A percentile compares a stretch with the other conserved stretches of the same genome.
These are phyloP conservation scores for Avena atlantica DNA, from an alignment of 176 grass and related monocot genomes.

Conservation along the genomic window DNA sequence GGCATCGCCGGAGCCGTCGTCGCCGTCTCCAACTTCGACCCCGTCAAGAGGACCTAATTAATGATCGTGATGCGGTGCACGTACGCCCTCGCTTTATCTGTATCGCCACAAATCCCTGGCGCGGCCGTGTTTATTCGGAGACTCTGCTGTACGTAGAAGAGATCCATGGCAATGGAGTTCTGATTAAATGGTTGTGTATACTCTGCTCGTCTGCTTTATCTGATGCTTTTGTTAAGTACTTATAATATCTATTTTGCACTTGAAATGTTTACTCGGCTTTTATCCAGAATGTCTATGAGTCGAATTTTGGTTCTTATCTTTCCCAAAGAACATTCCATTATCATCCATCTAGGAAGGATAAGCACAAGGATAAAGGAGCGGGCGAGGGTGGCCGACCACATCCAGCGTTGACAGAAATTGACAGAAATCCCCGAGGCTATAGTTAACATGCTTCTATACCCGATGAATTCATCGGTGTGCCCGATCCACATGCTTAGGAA, in stretches of 20 bases:
- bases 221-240: not conserved
- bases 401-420: too few relatives aligned
- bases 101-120: conserved; percentile 14
- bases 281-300: too few relatives aligned
- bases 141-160: conserved; percentile 35
- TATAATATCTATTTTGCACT: not conserved
- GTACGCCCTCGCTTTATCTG: conserved; percentile 2
- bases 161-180: conserved; percentile 33
- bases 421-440: too few relatives aligned
- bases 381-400: too few relatives aligned
- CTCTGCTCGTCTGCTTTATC: conserved; percentile 15
- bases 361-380: too few relatives aligned
- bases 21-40: conserved; percentile 79
- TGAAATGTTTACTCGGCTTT: not conserved
- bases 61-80: not conserved
- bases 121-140: conserved; percentile 12
- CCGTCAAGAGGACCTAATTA: conserved; percentile 61
- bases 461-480: too few relatives aligned
- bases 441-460: too few relatives aligned
- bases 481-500: too few relatives aligned
- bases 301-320: too few relatives aligned
- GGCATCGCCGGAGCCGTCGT: conserved; percentile 66
- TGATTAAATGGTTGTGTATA: conserved; percentile 33
- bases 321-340: too few relatives aligned
- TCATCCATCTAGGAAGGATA: too few relatives aligned